Conservation (phyloP, 106 monocot genomes). For the Hemerocallis citrina region DNA sequence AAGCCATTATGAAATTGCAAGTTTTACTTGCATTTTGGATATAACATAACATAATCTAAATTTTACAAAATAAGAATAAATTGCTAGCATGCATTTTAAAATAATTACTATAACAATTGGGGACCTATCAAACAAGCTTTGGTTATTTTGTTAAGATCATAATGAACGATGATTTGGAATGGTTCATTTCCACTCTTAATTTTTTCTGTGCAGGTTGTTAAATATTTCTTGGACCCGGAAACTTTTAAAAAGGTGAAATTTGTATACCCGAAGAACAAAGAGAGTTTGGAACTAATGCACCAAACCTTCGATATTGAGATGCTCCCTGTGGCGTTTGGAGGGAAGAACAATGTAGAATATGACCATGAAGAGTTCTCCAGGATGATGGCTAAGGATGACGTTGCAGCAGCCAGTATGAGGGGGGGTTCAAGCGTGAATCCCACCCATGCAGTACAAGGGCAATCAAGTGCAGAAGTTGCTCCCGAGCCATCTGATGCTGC, state of each 20-base stretch:
- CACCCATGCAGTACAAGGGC: not conserved
- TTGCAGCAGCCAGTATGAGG: not conserved
- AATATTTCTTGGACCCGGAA: conserved; percentile 34
- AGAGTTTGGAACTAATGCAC: conserved; percentile 16
- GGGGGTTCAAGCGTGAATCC: not conserved
- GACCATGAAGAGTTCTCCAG: conserved; percentile 15
- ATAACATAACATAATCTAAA: too few relatives aligned
- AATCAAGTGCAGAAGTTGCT: not conserved
- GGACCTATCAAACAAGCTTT: too few relatives aligned
- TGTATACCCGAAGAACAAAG: conserved; percentile 13
- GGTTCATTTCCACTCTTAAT: not conserved
- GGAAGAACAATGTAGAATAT: conserved; percentile 7
- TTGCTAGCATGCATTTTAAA: too few relatives aligned
- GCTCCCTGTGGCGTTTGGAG: conserved; percentile 15
- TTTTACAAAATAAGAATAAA: too few relatives aligned
- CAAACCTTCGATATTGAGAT: conserved; percentile 5
- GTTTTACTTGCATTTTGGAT: not conserved
- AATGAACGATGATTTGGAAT: too few relatives aligned
- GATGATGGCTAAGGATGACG: conserved; percentile 15
- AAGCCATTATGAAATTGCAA: conserved; percentile 20
- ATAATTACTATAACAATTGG: too few relatives aligned
- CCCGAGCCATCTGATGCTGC: not conserved
- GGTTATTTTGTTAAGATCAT: too few relatives aligned
- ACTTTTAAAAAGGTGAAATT: conserved; percentile 22
- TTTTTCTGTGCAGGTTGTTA: conserved; percentile 33